Conservation (phyloP, 345 rosid species). For the Gossypium anomalum region DNA sequence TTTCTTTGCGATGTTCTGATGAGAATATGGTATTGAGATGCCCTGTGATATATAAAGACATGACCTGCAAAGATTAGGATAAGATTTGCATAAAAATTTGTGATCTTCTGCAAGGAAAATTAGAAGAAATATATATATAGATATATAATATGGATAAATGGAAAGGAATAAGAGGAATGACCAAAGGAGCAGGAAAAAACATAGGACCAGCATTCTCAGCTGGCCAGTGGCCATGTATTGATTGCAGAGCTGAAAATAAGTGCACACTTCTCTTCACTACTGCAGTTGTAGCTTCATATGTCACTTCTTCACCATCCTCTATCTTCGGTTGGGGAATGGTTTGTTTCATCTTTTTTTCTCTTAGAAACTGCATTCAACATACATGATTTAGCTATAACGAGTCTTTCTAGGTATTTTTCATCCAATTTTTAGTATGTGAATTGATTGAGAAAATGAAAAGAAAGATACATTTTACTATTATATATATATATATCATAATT, state of each 20-base stretch:
- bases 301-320: slow-evolving; percentile 37
- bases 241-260: slow-evolving; percentile 48
- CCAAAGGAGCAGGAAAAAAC: slow-evolving; percentile 53
- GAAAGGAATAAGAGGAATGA: slow-evolving; percentile 11
- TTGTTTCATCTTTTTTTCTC: slow-evolving; percentile 52
- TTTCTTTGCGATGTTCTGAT: slow-evolving; percentile 38
- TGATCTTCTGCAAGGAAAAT: no score
- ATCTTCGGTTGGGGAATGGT: slow-evolving; percentile 36
- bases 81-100: no score
- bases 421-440: no score
- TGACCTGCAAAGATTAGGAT: slow-evolving; percentile 22
- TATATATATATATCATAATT: no score
- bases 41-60: slow-evolving; percentile 39
- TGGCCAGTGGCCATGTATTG: slow-evolving; percentile 63
- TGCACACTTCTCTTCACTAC: slow-evolving; percentile 35
- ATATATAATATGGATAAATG: neutral
- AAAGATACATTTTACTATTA: no score
- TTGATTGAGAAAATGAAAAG: no score
- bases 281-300: slow-evolving; percentile 37
- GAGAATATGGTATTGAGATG: slow-evolving; percentile 32
- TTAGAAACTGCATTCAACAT: slow-evolving; percentile 34
- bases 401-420: no score
- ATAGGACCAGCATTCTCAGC: slow-evolving; percentile 53
- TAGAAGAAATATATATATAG: no score
- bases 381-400: neutral